These are phyloP conservation scores for Candida quercuum DNA, from an alignment of 805 yeast genomes.

Conservation along the genomic window DNA sequence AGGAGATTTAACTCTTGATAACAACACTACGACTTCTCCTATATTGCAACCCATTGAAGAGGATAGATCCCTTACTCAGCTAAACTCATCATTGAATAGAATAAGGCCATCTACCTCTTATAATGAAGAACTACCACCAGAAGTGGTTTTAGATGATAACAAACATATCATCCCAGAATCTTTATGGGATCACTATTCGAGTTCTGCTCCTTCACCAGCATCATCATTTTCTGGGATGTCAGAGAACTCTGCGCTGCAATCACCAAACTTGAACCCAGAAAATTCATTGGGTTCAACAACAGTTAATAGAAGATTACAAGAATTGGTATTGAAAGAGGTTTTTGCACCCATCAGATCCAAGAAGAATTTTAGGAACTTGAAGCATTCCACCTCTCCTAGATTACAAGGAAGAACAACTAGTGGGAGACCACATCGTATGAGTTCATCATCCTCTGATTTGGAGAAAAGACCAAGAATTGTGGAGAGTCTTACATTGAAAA, in stretches of 20 bases:
- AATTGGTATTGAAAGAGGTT: conserved; percentile 66
- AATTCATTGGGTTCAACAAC: conserved; percentile 51
- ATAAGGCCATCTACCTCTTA: conserved; percentile 16
- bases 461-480: conserved; percentile 16
- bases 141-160: conserved; percentile 88
- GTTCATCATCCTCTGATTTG: conserved; percentile 20
- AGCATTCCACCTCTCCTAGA: conserved; percentile 18
- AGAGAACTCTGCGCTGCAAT: conserved; percentile 23
- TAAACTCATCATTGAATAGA: conserved; percentile 10
- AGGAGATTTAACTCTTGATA: conserved; percentile 11
- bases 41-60: conserved; percentile 14
- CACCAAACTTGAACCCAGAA: conserved; percentile 16
- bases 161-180: conserved; percentile 87
- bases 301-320: conserved; percentile 66
- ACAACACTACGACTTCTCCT: conserved; percentile 10
- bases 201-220: conserved; percentile 33
- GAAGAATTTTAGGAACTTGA: conserved; percentile 5
- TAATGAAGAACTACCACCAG: conserved; percentile 46
- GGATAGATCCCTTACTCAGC: conserved; percentile 1
- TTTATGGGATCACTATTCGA: conserved; percentile 57
- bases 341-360: conserved; percentile 41
- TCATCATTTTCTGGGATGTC: conserved; percentile 33
- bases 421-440: conserved; percentile 16
- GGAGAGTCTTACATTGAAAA: conserved; percentile 9
- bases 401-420: conserved; percentile 5